Evolutionary conservation across 2,329 filamentous ascomycete genomes (phyloP), one percentile per base, ranked within the genome.

Genomic region (Eurotiales sp.): DNA sequence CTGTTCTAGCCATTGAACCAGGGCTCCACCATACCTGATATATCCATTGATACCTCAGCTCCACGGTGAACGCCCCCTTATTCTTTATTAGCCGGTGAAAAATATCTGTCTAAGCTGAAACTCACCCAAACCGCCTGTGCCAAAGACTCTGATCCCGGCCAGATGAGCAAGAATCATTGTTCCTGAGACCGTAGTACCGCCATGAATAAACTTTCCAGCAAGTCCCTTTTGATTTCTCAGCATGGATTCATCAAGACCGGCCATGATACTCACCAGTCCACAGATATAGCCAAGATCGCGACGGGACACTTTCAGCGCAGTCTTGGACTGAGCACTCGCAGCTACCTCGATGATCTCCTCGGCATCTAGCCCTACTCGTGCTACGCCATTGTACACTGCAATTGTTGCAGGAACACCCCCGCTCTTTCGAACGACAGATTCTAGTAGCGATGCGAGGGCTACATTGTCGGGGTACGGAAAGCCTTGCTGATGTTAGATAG

Each of bases 341-440:
- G 82, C 77, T 40, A 99, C 84, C 52, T 81, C 79, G 45, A 82
- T 79, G 43, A 97, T 77, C 63, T 97, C 87, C 22, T 86, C 80
- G 1, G 83, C 74, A 25, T 73, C 77, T 59, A 96, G 76, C 8
- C 93, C 93, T 48, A 99, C 87, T 27, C 81, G 83, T 27, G 91
- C 90, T 25, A 90, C 77, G 19, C 93, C 92, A 59, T 90, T 83
- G 3, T 97, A 73, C 46, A 99, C 82, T 36, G 90, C 93, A 65
- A 96, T 88, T 2, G 95, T 95, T 25, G 93, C 93, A 2, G 93
- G 93, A 12, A 96, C 80, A 14, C 80, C 90, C 34, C 93, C 93
- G 69, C 90, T 81, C 36, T 78, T 76, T 41, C 93, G 86, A 45
- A 97, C 87, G 36, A 95, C 78, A 11, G 85, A 83, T 64, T 96